Evolutionary conservation across 257 asterid species (phyloP), one percentile per base, ranked within the genome.

Genomic region (Nyctanthes arbortristis): DNA sequence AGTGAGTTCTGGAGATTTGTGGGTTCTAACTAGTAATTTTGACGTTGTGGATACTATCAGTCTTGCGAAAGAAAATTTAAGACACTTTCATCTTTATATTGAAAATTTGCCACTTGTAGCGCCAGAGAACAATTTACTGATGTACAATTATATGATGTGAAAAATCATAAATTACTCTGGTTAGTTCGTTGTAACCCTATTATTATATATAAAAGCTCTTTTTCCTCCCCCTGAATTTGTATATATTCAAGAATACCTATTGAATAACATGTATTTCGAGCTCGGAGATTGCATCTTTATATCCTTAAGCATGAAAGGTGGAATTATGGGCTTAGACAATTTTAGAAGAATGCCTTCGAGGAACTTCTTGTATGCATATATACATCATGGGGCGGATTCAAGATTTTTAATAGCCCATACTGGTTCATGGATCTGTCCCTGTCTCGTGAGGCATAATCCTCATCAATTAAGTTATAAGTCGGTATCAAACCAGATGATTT

Each of bases 91-190:
- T 55, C 80, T 80, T 28, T 84, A 89, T 62, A 68, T 84, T 28
- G 84, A 87, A 24, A 85, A 77, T 60, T 57, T 87, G 77, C 91
- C 93, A 1, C 77, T 54, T 14, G 33, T 79, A 7, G 76, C 39
- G 16, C 66, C 77, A 2, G 84, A 83, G 0, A 82, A 79, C 34
- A 76, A 43, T 77, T 77, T 77, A 65, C 59, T 83, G 60, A 72
- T 83, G 74, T 82, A 78, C 74, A 80, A 87, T 55, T 87, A 87
- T 66, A 54, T 83, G 75, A 78, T 85, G 69, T 89, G 73, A 67
- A n/a, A n/a, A n/a, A n/a, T n/a, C n/a, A n/a, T n/a, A n/a, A n/a
- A n/a, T n/a, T n/a, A n/a, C n/a, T n/a, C n/a, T n/a, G n/a, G n/a
- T n/a, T n/a, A n/a, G n/a, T n/a, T n/a, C n/a, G 0, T 16, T 3